phyloP scores from a whole-genome alignment of 768 basidiomycete species.

The Cubamyces sp. region DNA sequence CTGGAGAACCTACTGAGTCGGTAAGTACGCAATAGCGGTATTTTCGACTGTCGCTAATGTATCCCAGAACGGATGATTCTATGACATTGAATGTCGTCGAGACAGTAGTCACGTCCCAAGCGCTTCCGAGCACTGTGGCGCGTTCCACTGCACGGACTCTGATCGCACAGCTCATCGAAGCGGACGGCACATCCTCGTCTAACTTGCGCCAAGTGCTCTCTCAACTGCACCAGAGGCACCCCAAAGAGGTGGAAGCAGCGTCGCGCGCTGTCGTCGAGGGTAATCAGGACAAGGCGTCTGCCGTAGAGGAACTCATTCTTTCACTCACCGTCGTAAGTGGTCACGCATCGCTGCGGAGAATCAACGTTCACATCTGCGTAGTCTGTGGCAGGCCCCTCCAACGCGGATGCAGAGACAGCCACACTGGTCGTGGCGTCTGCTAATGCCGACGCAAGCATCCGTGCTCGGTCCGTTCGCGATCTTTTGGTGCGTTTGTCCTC shows the following conservation, averaged over 20 bases:
- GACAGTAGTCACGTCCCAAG: slow-evolving; percentile 35
- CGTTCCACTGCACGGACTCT: slow-evolving; percentile 20
- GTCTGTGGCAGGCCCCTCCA: slow-evolving; percentile 17
- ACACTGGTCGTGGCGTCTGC: slow-evolving; percentile 54
- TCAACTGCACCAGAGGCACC: slow-evolving; percentile 68
- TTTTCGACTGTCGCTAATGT: not conserved
- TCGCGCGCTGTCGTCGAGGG: slow-evolving; percentile 43
- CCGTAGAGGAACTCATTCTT: slow-evolving; percentile 56
- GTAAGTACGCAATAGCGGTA: slow-evolving; percentile 39
- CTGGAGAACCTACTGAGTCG: slow-evolving; percentile 43
- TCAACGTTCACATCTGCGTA: not conserved
- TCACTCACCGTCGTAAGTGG: slow-evolving; percentile 59
- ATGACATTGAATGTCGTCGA: slow-evolving; percentile 35
- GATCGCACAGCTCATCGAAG: slow-evolving; percentile 22
- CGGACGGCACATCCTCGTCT: not conserved
- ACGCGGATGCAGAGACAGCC: slow-evolving; percentile 28
- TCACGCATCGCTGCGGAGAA: not conserved
- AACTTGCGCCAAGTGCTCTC: slow-evolving; percentile 46
- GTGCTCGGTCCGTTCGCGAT: slow-evolving; percentile 60
- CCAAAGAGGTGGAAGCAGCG: slow-evolving; percentile 48
- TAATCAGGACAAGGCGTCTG: slow-evolving; percentile 39
- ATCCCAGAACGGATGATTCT: slow-evolving; percentile 38
- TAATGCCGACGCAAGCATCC: slow-evolving; percentile 62
- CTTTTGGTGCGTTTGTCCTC: slow-evolving; percentile 48
- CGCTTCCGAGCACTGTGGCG: slow-evolving; percentile 30